Conservation (phyloP, 2,329 filamentous ascomycete species). For the Diaporthe citri region DNA sequence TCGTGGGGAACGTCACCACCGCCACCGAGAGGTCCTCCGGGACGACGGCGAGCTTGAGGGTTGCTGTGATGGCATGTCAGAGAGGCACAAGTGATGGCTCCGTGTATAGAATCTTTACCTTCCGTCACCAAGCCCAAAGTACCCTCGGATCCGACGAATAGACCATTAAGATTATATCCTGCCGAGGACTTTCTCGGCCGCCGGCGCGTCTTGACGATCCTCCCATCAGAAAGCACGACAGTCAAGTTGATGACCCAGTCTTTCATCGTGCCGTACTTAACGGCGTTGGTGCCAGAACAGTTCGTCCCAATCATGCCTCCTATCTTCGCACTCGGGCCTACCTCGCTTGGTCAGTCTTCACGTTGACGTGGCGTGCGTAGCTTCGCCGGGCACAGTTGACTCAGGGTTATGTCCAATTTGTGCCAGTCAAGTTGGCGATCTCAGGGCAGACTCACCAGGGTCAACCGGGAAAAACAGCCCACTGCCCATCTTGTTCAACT, state of each 20-base stretch:
- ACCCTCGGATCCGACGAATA: conserved; percentile 87
- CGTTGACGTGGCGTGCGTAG: not conserved
- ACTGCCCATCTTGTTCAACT: conserved; percentile 74
- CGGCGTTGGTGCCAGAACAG: conserved; percentile 82
- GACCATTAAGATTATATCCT: conserved; percentile 83
- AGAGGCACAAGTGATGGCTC: conserved; percentile 39
- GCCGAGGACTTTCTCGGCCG: conserved; percentile 86
- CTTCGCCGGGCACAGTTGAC: not conserved
- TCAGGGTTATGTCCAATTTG: not conserved
- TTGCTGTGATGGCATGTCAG: conserved; percentile 58
- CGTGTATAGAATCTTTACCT: conserved; percentile 51
- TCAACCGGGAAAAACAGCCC: conserved; percentile 94
- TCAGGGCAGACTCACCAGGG: conserved; percentile 67
- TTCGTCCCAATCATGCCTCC: conserved; percentile 88
- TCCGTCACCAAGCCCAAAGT: conserved; percentile 86
- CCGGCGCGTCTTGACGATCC: conserved; percentile 81
- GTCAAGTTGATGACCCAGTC: conserved; percentile 85
- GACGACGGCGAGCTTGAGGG: conserved; percentile 82
- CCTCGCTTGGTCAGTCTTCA: not conserved
- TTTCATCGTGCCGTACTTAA: conserved; percentile 88
- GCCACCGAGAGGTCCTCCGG: conserved; percentile 83
- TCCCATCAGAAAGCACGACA: conserved; percentile 83
- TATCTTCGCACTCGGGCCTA: conserved; percentile 77
- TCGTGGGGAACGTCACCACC: conserved; percentile 82
- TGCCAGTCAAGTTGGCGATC: not conserved